Percentiles rank a stretch among this genome's conserved stretches.
Evolutionary conservation across 1,139 yeast genomes (phyloP).

Genomic region (Taphrina flavorubra): DNA sequence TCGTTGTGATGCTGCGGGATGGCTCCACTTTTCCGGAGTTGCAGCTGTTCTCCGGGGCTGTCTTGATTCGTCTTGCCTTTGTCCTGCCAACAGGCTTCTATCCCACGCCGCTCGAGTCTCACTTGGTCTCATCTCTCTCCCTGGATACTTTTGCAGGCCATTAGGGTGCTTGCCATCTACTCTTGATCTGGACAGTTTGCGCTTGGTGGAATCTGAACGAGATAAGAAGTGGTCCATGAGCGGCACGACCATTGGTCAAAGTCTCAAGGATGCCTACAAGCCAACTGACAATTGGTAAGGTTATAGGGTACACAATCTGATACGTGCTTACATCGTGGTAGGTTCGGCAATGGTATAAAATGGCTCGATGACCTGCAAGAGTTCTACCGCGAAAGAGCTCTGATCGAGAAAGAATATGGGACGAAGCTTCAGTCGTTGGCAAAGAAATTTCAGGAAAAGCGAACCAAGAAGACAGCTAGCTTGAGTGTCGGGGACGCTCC

Average conservation of each 20-base stretch:
- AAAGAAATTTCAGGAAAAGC: conserved; percentile 73
- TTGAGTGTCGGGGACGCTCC: conserved; percentile 93
- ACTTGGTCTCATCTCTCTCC: too few species aligned
- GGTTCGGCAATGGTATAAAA: conserved; percentile 65
- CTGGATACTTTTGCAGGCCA: too few species aligned
- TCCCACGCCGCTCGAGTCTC: too few species aligned
- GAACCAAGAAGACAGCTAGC: conserved; percentile 69
- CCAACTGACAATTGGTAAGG: conserved; percentile 43
- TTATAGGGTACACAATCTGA: neutral
- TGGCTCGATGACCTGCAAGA: conserved; percentile 80
- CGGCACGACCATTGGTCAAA: conserved; percentile 26
- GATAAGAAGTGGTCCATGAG: conserved; percentile 10
- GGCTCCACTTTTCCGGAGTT: neutral
- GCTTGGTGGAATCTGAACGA: neutral
- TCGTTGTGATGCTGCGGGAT: too few species aligned
- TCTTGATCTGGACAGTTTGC: neutral
- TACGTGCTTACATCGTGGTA: neutral
- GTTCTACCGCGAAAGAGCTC: conserved; percentile 82
- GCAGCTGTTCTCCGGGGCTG: conserved; percentile 1
- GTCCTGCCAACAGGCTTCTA: neutral
- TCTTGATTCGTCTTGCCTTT: neutral
- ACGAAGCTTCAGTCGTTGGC: conserved; percentile 68
- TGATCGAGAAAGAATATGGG: conserved; percentile 77
- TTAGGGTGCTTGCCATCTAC: neutral
- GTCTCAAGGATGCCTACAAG: conserved; percentile 44